These are phyloP conservation scores for Cajanus cajan DNA, from an alignment of 306 rosid genomes.

Conservation along the genomic window DNA sequence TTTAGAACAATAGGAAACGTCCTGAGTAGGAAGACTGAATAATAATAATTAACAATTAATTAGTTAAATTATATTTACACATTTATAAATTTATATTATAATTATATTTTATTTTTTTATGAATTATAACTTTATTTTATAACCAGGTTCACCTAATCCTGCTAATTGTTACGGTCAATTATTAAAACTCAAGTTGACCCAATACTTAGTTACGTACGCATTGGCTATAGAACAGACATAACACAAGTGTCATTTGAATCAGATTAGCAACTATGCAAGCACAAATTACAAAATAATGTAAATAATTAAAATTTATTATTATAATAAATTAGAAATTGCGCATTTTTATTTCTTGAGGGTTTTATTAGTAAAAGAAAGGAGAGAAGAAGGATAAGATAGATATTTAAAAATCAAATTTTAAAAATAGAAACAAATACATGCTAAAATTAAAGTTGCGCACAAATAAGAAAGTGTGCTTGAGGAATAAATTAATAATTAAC, in stretches of 20 bases:
- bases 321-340: not conserved
- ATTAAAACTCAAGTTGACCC: not conserved
- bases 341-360: not conserved
- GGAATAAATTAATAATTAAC: not conserved
- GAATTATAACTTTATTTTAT: not conserved
- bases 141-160: not conserved
- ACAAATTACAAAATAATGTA: not conserved
- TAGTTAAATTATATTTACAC: not conserved
- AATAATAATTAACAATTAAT: conserved; percentile 14
- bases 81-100: not conserved
- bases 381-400: not conserved
- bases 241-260: not conserved
- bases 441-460: not conserved
- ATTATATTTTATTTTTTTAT: not conserved
- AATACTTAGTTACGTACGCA: not conserved
- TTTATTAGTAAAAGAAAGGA: not conserved
- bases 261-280: not conserved
- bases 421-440: not conserved
- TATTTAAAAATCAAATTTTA: not conserved
- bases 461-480: not conserved
- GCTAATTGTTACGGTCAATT: not conserved
- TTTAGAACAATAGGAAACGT: conserved; percentile 47
- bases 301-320: not conserved
- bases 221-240: not conserved
- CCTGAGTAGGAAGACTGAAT: conserved; percentile 15